Conservation (phyloP, 768 basidiomycete species). For the Hirschioporus abietinus region DNA sequence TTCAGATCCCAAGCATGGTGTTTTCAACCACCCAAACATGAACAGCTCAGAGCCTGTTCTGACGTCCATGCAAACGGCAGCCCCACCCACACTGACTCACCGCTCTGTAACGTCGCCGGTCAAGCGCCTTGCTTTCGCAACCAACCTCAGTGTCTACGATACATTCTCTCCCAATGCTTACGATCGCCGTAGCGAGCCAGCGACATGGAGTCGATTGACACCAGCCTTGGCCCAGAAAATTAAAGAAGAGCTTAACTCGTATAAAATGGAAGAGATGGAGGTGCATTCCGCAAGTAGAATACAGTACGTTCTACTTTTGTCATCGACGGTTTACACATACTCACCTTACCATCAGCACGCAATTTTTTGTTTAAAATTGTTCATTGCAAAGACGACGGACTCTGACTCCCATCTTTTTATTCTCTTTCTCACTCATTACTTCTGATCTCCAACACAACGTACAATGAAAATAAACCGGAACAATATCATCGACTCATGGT, state of each 20-base stretch:
- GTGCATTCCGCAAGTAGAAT: slow-evolving; percentile 91
- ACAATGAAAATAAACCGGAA: slow-evolving; percentile 1
- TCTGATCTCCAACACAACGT: not conserved
- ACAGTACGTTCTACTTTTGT: slow-evolving; percentile 53
- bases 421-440: not conserved
- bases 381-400: not conserved
- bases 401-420: not conserved
- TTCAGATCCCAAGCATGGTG: slow-evolving; percentile 37
- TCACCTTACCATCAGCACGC: slow-evolving; percentile 48
- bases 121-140: slow-evolving; percentile 84
- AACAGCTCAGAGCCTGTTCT: slow-evolving; percentile 91
- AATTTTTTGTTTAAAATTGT: slow-evolving; percentile 73
- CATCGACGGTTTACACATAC: slow-evolving; percentile 11
- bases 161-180: slow-evolving; percentile 92
- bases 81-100: slow-evolving; percentile 52
- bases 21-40: slow-evolving; percentile 76
- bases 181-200: slow-evolving; percentile 92
- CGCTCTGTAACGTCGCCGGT: slow-evolving; percentile 63
- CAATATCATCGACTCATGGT: not conserved
- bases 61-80: slow-evolving; percentile 44
- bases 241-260: slow-evolving; percentile 97
- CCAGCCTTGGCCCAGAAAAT: slow-evolving; percentile 93
- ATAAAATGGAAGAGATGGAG: slow-evolving; percentile 99
- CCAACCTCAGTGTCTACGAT: slow-evolving; percentile 90
- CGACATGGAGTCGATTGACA: slow-evolving; percentile 94